Evolutionary conservation across 148 eudicot genomes (phyloP).

Genomic region (Cornus suecica): DNA sequence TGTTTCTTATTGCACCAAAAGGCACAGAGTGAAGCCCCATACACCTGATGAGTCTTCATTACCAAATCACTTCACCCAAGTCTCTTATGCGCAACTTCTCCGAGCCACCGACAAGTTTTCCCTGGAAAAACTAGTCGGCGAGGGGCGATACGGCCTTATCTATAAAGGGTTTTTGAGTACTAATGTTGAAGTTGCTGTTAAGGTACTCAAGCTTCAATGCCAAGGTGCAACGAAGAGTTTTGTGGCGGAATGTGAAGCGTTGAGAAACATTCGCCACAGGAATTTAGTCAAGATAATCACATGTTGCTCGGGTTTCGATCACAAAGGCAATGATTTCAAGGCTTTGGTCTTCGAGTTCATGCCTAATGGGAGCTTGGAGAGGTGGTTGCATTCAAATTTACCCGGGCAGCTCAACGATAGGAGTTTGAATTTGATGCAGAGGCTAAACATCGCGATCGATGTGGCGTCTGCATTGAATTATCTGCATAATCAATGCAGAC

Average conservation of each 20-base stretch:
- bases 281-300: conserved; percentile 24
- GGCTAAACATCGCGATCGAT: conserved; percentile 17
- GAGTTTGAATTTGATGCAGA: conserved; percentile 18
- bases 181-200: conserved; percentile 16
- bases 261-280: conserved; percentile 26
- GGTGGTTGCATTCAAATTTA: conserved; percentile 16
- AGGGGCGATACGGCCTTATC: conserved; percentile 20
- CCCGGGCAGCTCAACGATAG: too few species aligned
- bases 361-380: conserved; percentile 27
- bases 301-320: conserved; percentile 28
- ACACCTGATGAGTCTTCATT: too few species aligned
- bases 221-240: conserved; percentile 26
- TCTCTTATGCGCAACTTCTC: conserved; percentile 22
- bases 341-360: conserved; percentile 33
- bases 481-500: not conserved
- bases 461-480: conserved; percentile 7
- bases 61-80: not conserved
- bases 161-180: conserved; percentile 16
- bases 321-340: conserved; percentile 23
- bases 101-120: conserved; percentile 24
- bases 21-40: too few species aligned
- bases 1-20: too few species aligned
- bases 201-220: conserved; percentile 21
- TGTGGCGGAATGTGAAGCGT: conserved; percentile 26
- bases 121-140: conserved; percentile 15